These are phyloP conservation scores for Alliaria petiolata DNA, from an alignment of 345 rosid genomes.

Conservation along the genomic window DNA sequence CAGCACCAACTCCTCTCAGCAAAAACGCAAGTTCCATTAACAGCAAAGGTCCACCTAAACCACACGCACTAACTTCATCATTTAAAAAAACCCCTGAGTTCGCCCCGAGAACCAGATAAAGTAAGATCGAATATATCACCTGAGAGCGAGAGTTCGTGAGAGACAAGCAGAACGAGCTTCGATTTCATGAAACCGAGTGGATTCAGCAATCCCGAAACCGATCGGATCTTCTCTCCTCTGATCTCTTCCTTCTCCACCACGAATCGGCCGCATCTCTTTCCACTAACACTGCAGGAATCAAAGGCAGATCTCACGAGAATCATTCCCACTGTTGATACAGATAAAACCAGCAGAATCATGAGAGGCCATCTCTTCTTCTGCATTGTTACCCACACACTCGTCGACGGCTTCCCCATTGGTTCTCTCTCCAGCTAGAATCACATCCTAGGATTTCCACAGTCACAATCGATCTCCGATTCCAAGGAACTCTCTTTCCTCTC, in stretches of 20 bases:
- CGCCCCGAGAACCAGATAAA: not conserved
- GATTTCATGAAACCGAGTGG: constrained; percentile 83
- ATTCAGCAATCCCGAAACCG: constrained; percentile 25
- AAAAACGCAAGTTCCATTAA: constrained; percentile 90
- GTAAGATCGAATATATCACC: constrained; percentile 33
- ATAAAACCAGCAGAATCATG: constrained; percentile 49
- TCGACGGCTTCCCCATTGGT: constrained; percentile 49
- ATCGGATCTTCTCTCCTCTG: constrained; percentile 15
- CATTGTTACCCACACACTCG: constrained; percentile 40
- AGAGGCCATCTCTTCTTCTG: constrained; percentile 75
- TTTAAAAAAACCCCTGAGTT: not conserved
- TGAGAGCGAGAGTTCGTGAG: constrained; percentile 87
- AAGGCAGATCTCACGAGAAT: constrained; percentile 58
- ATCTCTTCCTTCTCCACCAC: not conserved
- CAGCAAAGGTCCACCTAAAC: constrained; percentile 76
- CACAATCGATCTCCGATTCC: not conserved
- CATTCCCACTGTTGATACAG: constrained; percentile 52
- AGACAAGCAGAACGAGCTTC: constrained; percentile 74
- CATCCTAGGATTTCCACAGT: not conserved
- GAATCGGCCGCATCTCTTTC: constrained; percentile 17
- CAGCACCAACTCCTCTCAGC: constrained; percentile 62
- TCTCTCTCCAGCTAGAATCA: not conserved
- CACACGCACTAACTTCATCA: not conserved
- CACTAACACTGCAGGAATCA: constrained; percentile 46
- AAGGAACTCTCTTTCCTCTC: not conserved